These are phyloP conservation scores for Trichothecium roseum DNA, from an alignment of 2,329 filamentous ascomycete genomes.

Conservation along the genomic window DNA sequence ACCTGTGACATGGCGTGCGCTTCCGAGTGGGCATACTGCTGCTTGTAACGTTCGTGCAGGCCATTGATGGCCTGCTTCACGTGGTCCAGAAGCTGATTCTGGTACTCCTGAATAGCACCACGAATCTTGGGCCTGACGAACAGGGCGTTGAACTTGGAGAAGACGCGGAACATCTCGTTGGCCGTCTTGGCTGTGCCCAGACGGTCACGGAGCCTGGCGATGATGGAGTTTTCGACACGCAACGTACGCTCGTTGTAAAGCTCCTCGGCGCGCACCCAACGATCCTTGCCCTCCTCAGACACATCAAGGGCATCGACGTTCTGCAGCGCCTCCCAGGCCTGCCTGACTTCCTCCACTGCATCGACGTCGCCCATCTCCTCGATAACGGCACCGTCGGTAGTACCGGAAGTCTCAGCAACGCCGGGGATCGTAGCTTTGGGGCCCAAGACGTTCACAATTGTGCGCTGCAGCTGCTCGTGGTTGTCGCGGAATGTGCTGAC, in stretches of 20 bases:
- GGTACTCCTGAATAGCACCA: slow-evolving; percentile 94
- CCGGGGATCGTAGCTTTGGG: slow-evolving; percentile 53
- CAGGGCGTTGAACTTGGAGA: slow-evolving; percentile 98
- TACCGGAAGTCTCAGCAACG: slow-evolving; percentile 34
- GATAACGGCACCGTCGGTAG: slow-evolving; percentile 60
- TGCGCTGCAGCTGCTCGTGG: slow-evolving; percentile 93
- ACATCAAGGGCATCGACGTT: slow-evolving; percentile 95
- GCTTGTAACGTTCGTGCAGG: slow-evolving; percentile 94
- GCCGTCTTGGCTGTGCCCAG: slow-evolving; percentile 93
- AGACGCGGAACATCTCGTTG: slow-evolving; percentile 99
- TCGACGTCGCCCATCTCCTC: slow-evolving; percentile 97
- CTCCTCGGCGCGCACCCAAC: slow-evolving; percentile 90
- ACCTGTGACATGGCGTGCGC: slow-evolving; percentile 97
- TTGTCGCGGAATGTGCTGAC: slow-evolving; percentile 92
- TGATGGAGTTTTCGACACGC: slow-evolving; percentile 97
- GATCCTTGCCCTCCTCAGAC: slow-evolving; percentile 75
- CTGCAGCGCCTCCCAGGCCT: slow-evolving; percentile 87
- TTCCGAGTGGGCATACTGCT: slow-evolving; percentile 96
- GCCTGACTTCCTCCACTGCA: slow-evolving; percentile 88
- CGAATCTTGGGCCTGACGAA: slow-evolving; percentile 99
- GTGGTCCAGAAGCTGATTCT: slow-evolving; percentile 94
- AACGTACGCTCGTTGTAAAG: slow-evolving; percentile 96
- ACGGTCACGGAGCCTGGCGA: slow-evolving; percentile 82
- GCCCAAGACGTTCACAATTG: slow-evolving; percentile 92
- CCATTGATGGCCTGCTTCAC: slow-evolving; percentile 92